Evolutionary conservation across 176 grass and related monocot species (phyloP), one percentile per base, ranked within the genome.

Genomic region (Melocanna baccifera): DNA sequence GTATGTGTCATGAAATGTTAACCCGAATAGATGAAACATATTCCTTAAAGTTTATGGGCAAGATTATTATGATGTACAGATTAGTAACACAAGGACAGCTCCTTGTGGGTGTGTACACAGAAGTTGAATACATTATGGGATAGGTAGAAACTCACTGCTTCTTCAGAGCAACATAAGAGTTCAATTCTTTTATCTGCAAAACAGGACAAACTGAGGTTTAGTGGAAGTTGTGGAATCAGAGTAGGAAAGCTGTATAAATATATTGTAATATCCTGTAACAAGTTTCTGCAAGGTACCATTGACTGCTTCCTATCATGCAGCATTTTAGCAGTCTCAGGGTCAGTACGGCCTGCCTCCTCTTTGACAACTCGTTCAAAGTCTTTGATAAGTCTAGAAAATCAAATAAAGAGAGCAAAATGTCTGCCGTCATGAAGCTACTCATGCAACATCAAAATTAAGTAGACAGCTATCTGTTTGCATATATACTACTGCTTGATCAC

Each of bases 151-250:
- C 96, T 93, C 79, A 98, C 96, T 95, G 93, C 78, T 98, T 98
- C 93, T 98, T 98, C 57, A 95, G 83, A 87, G 96, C 96, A 84
- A 98, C 96, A 52, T 87, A 98, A 36, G 96, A 95, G 68, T 98
- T 98, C 55, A 98, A 39, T 90, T 98, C 93, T 89, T 98, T 98
- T 86, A 98, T 95, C 96, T 98, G 89, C 73, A 76, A 90, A 93
- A 87, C 14, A 81, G 76, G 73, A 56, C 29, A 84, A 65, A 46
- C 15, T 56, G 65, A 22, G 23, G 56, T 67, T 94, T 77, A 73
- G 57, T 50, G 25, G 0, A 70, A 77, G 19, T n/a, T 78, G 47
- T 41, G 26, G 62, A 68, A 67, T 64, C 55, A 57, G 57, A 87
- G 42, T 25, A 77, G 48, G 52, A 73, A 58, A 9, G 7, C 15